Conservation (phyloP, 2,329 filamentous ascomycete species). For the Xylariaceae sp. region DNA sequence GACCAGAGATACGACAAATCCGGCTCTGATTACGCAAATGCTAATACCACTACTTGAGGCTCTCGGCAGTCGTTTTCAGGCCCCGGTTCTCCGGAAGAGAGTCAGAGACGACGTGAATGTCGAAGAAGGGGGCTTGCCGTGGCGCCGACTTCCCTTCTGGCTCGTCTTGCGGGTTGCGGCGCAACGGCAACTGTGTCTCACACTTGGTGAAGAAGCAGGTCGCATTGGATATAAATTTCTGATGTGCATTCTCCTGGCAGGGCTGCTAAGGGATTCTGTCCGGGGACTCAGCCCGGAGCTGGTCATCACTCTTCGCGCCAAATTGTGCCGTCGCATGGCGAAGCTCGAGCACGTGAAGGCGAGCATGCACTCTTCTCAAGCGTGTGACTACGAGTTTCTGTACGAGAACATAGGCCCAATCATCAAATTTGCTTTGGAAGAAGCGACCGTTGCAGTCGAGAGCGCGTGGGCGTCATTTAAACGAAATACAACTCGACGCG, state of each 20-base stretch:
- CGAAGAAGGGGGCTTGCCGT: constrained; percentile 45
- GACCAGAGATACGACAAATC: constrained; percentile 51
- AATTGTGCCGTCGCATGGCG: constrained; percentile 51
- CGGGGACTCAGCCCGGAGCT: constrained; percentile 31
- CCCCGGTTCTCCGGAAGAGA: constrained; percentile 47
- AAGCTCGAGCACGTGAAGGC: constrained; percentile 43
- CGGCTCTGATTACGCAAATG: constrained; percentile 53
- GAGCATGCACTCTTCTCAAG: constrained; percentile 18
- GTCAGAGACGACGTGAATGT: constrained; percentile 59
- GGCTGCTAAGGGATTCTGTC: constrained; percentile 40
- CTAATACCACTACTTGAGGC: constrained; percentile 56
- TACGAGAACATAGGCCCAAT: background rate
- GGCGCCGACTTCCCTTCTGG: constrained; percentile 59
- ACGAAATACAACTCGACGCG: constrained; percentile 29
- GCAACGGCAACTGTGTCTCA: constrained; percentile 45
- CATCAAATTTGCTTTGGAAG: constrained; percentile 3
- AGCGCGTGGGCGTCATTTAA: constrained; percentile 40
- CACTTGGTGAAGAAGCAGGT: constrained; percentile 38
- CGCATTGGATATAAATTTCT: constrained; percentile 53
- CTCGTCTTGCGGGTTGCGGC: constrained; percentile 55
- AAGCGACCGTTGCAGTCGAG: constrained; percentile 31
- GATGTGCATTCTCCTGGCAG: constrained; percentile 43
- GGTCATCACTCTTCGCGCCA: constrained; percentile 41
- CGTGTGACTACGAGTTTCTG: background rate
- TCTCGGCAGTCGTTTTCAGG: constrained; percentile 38